Percentiles rank a stretch among this genome's conserved stretches.
Evolutionary conservation across 768 basidiomycete species (phyloP).

Genomic region (Boletus sp.): DNA sequence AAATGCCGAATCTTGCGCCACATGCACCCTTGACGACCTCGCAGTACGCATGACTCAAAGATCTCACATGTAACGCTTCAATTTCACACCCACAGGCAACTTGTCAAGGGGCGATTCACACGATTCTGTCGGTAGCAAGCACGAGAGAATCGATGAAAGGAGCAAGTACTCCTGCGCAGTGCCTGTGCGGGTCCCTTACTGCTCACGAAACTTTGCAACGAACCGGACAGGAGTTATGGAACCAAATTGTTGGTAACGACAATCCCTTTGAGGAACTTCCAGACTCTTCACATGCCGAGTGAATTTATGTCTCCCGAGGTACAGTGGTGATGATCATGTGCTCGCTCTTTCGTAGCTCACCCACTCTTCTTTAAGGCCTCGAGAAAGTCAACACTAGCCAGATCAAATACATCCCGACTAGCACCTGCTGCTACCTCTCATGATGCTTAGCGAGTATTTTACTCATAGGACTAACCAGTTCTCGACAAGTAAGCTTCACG

Average conservation of each 20-base stretch:
- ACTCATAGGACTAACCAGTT: background rate
- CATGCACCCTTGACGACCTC: no score
- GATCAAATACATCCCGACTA: background rate
- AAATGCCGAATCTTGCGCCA: no score
- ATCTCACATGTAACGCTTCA: background rate
- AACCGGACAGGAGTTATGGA: background rate
- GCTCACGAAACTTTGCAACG: background rate
- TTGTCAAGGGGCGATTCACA: background rate
- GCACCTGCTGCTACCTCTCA: background rate
- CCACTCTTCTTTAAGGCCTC: background rate
- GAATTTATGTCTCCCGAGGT: background rate
- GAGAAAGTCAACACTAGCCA: background rate
- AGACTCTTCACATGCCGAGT: background rate
- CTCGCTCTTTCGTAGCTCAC: background rate
- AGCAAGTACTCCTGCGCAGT: background rate
- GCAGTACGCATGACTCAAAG: no score
- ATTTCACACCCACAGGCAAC: background rate
- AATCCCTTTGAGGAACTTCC: background rate
- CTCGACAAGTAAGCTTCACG: conserved; percentile 14
- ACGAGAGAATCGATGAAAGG: background rate
- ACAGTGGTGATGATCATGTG: background rate
- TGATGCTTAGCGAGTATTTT: conserved; percentile 7
- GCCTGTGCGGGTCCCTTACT: background rate
- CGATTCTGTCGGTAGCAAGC: background rate
- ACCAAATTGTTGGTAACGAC: background rate